A percentile compares a stretch with the other conserved stretches of the same genome.
These are phyloP conservation scores for Aphanomyces stellatus DNA, from an alignment of 352 stramenopile genomes.

Conservation along the genomic window DNA sequence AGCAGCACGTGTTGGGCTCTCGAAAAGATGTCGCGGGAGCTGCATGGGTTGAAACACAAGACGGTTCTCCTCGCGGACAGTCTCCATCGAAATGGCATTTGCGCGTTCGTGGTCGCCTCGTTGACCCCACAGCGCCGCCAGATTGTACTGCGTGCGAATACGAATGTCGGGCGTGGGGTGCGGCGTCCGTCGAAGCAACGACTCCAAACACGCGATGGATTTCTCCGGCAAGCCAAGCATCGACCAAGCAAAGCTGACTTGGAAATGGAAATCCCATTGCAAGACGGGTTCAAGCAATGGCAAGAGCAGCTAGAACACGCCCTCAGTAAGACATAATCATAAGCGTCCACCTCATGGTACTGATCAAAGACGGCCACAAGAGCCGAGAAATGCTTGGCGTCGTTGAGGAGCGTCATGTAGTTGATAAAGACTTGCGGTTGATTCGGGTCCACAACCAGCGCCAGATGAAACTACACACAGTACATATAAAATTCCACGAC, in stretches of 20 bases:
- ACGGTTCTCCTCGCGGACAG: constrained; percentile 30
- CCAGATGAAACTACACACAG: constrained; percentile 1
- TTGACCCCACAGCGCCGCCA: constrained; percentile 36
- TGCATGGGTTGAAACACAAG: constrained; percentile 22
- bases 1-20: constrained; percentile 12
- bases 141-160: constrained; percentile 43
- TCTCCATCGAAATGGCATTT: constrained; percentile 29
- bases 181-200: constrained; percentile 21
- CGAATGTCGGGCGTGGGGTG: constrained; percentile 8
- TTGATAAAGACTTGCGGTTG: constrained; percentile 24
- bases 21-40: background rate
- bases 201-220: constrained; percentile 33
- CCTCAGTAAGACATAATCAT: background rate
- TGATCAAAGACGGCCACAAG: background rate
- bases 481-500: background rate
- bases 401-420: constrained; percentile 24
- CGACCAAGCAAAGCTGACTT: constrained; percentile 35
- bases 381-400: background rate
- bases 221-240: constrained; percentile 21
- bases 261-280: constrained; percentile 28
- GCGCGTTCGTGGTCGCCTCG: constrained; percentile 24
- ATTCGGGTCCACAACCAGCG: constrained; percentile 23
- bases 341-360: background rate
- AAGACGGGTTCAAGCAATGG: background rate
- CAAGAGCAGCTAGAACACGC: background rate